Percentiles rank a stretch among this genome's conserved stretches.
These are phyloP conservation scores for Ogataea wickerhamii DNA, from an alignment of 805 yeast genomes.

Conservation along the genomic window DNA sequence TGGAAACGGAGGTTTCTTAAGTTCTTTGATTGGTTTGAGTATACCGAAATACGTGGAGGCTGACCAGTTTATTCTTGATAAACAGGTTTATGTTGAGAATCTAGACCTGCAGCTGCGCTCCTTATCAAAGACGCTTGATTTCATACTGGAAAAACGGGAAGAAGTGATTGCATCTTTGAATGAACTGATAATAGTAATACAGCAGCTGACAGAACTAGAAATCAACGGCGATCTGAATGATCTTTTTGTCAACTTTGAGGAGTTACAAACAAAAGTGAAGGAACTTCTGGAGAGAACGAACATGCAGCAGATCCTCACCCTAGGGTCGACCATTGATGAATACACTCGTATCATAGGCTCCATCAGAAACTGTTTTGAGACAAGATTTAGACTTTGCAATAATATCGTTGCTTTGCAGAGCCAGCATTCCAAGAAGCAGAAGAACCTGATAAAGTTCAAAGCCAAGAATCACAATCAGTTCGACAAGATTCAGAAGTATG, in stretches of 20 bases:
- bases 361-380: conserved; percentile 66
- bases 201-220: conserved; percentile 68
- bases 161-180: conserved; percentile 67
- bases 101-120: conserved; percentile 70
- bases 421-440: conserved; percentile 43
- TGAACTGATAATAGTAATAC: conserved; percentile 54
- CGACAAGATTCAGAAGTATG: conserved; percentile 58
- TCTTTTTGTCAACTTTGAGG: conserved; percentile 67
- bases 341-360: conserved; percentile 76
- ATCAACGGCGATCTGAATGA: conserved; percentile 62
- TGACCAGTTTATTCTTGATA: conserved; percentile 72
- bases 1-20: conserved; percentile 54
- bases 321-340: conserved; percentile 86
- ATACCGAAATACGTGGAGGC: conserved; percentile 67
- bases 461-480: conserved; percentile 46
- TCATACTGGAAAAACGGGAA: conserved; percentile 68
- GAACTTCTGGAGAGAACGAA: conserved; percentile 75
- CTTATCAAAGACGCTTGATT: conserved; percentile 66
- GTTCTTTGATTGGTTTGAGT: conserved; percentile 64
- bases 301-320: conserved; percentile 78
- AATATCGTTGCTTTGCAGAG: conserved; percentile 44
- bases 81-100: conserved; percentile 63
- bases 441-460: conserved; percentile 41
- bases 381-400: conserved; percentile 57
- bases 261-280: conserved; percentile 64